Percentiles rank a stretch among this genome's conserved stretches.
Conservation (phyloP, 768 basidiomycete species). For the Exsudoporus frostii region DNA sequence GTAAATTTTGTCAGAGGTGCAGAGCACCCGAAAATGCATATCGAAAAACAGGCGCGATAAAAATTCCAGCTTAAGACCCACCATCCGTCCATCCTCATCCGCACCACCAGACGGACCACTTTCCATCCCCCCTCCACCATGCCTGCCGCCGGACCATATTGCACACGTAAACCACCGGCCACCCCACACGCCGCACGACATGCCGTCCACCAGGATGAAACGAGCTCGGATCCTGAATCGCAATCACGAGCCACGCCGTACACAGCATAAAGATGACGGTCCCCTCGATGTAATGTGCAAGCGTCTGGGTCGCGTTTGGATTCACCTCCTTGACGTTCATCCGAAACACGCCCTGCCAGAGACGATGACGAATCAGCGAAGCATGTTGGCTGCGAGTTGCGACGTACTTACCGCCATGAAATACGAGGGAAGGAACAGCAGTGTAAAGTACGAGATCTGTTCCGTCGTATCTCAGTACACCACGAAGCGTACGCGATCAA, state of each 20-base stretch:
- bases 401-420: background rate
- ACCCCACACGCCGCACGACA: background rate
- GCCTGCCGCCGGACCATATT: background rate
- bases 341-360: background rate
- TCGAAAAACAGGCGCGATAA: no score
- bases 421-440: background rate
- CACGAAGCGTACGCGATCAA: background rate
- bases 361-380: background rate
- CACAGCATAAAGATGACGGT: background rate
- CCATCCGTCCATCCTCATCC: background rate
- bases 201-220: background rate
- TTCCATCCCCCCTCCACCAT: background rate
- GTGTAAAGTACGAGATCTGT: background rate
- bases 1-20: no score
- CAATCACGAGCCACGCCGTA: background rate
- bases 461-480: background rate
- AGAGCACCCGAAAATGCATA: no score
- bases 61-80: no score
- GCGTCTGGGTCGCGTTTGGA: background rate
- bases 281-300: background rate
- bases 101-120: background rate
- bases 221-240: background rate
- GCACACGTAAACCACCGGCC: background rate
- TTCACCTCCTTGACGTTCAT: background rate
- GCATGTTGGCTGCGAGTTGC: no score